Evolutionary conservation across 306 rosid genomes (phyloP).

Genomic region (Ochetophila trinervis): DNA sequence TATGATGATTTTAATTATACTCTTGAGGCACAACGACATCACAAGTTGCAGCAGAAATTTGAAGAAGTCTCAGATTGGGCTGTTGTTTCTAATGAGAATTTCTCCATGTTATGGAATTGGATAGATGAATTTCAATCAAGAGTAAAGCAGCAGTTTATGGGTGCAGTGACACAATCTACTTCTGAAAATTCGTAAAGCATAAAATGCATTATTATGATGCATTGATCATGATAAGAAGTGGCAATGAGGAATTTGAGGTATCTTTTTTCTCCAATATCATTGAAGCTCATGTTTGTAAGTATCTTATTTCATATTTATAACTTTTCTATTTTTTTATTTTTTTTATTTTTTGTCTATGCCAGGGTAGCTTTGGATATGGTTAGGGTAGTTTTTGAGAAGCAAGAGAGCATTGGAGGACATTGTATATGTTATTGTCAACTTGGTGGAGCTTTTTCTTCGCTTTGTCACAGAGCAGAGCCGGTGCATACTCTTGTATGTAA

Average conservation of each 20-base stretch:
- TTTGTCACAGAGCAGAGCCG: too few species aligned
- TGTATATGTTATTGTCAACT: slow-evolving; percentile 2
- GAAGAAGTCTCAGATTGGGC: slow-evolving; percentile 13
- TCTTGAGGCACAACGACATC: slow-evolving; percentile 6
- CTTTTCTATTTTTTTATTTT: too few species aligned
- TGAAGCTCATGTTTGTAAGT: background rate
- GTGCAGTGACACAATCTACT: background rate
- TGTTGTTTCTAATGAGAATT: slow-evolving; percentile 8
- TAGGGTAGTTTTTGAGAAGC: background rate
- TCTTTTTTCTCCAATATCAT: too few species aligned
- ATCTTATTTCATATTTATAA: background rate
- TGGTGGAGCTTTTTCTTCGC: too few species aligned
- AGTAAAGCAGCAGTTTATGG: background rate
- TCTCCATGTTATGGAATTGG: slow-evolving; percentile 5
- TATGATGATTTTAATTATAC: slow-evolving; percentile 8
- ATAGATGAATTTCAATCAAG: slow-evolving; percentile 12
- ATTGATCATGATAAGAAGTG: too few species aligned
- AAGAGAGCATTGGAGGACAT: background rate
- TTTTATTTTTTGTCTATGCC: background rate
- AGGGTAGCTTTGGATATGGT: background rate
- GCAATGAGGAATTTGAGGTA: too few species aligned
- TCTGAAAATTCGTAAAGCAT: background rate
- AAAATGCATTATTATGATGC: too few species aligned
- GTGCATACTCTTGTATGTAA: too few species aligned
- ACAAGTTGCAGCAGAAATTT: slow-evolving; percentile 1